phyloP scores from a whole-genome alignment of 257 asterid genomes.

The Plantago ovata region DNA sequence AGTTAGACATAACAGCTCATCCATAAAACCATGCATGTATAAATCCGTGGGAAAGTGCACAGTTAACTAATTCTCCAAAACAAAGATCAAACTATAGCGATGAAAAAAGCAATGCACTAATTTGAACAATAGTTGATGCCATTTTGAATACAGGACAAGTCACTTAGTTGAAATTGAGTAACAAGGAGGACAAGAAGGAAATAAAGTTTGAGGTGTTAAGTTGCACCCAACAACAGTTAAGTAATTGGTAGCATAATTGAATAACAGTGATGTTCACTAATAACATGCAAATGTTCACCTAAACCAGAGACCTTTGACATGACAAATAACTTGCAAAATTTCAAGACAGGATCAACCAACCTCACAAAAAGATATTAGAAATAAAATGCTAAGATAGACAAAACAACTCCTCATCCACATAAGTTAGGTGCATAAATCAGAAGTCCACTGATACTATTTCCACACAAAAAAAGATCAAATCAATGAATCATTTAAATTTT shows the following conservation, averaged over 20 bases:
- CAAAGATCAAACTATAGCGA: background rate
- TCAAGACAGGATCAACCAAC: background rate
- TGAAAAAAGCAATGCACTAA: background rate
- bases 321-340: background rate
- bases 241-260: background rate
- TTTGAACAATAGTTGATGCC: background rate
- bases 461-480: too few species aligned
- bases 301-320: too few species aligned
- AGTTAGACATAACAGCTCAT: conserved; percentile 7
- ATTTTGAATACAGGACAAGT: conserved; percentile 4
- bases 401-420: too few species aligned
- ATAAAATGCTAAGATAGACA: too few species aligned
- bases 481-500: background rate
- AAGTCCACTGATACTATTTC: too few species aligned
- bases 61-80: too few species aligned
- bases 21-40: background rate
- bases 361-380: too few species aligned
- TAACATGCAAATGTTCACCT: background rate
- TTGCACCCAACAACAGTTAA: background rate
- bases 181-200: background rate
- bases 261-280: background rate
- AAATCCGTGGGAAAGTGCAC: background rate
- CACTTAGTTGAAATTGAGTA: background rate
- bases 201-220: background rate
- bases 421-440: too few species aligned